Evolutionary conservation across 2,329 filamentous ascomycete genomes (phyloP).

Genomic region (Botryosphaeria dothidea): DNA sequence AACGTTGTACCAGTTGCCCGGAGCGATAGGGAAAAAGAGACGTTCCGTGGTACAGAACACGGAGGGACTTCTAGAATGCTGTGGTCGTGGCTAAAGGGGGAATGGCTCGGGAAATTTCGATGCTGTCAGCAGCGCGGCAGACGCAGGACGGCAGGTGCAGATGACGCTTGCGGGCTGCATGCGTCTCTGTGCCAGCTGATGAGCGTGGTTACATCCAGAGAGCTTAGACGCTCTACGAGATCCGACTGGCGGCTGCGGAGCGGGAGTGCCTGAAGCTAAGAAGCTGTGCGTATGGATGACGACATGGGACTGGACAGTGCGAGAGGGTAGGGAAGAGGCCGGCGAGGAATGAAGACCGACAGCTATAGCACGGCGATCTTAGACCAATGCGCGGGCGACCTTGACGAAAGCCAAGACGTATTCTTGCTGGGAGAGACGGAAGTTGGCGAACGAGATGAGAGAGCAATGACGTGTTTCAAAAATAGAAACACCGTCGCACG

Average conservation of each 20-base stretch:
- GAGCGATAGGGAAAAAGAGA: neutral
- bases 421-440: neutral
- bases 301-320: conserved; percentile 1
- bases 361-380: conserved; percentile 5
- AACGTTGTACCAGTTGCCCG: conserved; percentile 12
- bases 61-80: neutral
- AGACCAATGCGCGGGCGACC: neutral
- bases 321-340: neutral
- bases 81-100: neutral
- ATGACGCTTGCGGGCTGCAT: conserved; percentile 5
- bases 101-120: neutral
- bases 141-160: conserved; percentile 1
- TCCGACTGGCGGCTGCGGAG: conserved; percentile 8
- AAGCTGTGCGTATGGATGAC: neutral
- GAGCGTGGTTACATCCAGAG: conserved; percentile 9
- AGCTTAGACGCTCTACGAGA: conserved; percentile 2
- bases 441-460: neutral
- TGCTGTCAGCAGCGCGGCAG: neutral
- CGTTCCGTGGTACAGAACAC: neutral
- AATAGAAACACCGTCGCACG: conserved; percentile 10
- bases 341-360: neutral
- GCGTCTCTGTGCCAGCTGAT: neutral
- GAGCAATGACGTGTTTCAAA: neutral
- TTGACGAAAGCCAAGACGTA: conserved; percentile 10
- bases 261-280: conserved; percentile 15